Percentiles rank a stretch among this genome's conserved stretches.
These are phyloP conservation scores for Coniochaeta hoffmannii DNA, from an alignment of 2,329 filamentous ascomycete species.

Conservation along the genomic window DNA sequence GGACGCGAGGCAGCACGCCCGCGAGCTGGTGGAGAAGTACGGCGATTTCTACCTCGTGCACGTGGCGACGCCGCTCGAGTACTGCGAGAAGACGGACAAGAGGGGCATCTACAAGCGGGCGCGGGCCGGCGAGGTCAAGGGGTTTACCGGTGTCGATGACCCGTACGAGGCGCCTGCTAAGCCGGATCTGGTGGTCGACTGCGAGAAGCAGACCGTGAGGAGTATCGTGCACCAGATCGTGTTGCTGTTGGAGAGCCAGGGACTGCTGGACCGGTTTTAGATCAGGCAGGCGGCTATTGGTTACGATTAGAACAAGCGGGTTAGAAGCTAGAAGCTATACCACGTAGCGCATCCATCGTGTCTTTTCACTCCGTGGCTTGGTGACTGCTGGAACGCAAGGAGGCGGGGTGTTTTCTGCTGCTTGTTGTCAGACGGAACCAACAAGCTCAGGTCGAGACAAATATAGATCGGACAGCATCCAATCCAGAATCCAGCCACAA, in stretches of 20 bases:
- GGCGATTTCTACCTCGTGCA: constrained; percentile 94
- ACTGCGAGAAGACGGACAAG: constrained; percentile 93
- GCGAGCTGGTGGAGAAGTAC: constrained; percentile 78
- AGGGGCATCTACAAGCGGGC: constrained; percentile 82
- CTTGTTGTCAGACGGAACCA: too few species aligned
- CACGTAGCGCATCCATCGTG: neutral
- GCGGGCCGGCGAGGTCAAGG: constrained; percentile 85
- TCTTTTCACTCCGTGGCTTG: neutral
- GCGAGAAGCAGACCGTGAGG: constrained; percentile 79
- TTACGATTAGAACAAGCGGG: neutral
- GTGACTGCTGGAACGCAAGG: too few species aligned
- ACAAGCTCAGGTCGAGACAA: neutral
- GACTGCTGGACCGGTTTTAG: constrained; percentile 68
- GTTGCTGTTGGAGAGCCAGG: constrained; percentile 80
- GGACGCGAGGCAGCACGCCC: constrained; percentile 64
- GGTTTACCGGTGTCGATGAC: constrained; percentile 97
- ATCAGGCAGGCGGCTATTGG: constrained; percentile 5
- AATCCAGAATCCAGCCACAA: too few species aligned
- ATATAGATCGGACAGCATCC: neutral
- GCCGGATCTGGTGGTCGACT: constrained; percentile 77
- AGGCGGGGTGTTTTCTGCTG: too few species aligned
- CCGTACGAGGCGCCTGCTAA: constrained; percentile 83
- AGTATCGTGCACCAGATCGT: constrained; percentile 97
- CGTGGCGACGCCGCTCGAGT: constrained; percentile 85
- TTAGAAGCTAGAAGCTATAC: neutral